Percentiles rank a stretch among this genome's conserved stretches.
These are phyloP conservation scores for Teunomyces barrocoloradensis DNA, from an alignment of 805 yeast genomes.

Conservation along the genomic window DNA sequence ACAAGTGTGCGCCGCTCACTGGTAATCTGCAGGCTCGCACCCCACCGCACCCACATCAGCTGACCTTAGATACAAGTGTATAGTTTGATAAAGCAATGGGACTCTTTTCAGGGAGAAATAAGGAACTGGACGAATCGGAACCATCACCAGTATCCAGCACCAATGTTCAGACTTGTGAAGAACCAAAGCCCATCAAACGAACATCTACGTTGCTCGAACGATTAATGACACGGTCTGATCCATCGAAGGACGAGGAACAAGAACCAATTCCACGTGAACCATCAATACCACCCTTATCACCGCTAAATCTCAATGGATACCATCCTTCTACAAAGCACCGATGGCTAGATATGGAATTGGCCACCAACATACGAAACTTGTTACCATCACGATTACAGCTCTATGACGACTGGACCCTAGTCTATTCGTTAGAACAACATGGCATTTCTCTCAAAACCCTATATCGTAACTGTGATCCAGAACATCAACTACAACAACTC, in stretches of 20 bases:
- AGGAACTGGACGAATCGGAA: neutral
- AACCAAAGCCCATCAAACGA: neutral
- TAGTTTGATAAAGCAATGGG: neutral
- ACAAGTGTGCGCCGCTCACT: no score
- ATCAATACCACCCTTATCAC: constrained; percentile 48
- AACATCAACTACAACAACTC: constrained; percentile 25
- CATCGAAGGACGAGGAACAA: neutral
- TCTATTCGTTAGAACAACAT: constrained; percentile 86
- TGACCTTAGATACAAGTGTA: no score
- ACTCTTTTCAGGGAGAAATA: neutral
- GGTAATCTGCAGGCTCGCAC: no score
- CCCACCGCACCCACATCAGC: no score
- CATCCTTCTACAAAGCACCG: constrained; percentile 52
- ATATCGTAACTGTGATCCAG: constrained; percentile 55
- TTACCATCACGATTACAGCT: constrained; percentile 80
- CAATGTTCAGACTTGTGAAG: no score
- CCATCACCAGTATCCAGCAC: neutral
- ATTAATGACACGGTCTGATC: neutral
- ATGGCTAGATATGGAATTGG: constrained; percentile 60
- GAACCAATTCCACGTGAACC: neutral
- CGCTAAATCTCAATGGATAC: constrained; percentile 62
- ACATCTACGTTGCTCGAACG: neutral
- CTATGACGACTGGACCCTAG: constrained; percentile 69
- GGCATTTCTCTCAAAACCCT: constrained; percentile 85
- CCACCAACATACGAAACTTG: constrained; percentile 68